Conservation (phyloP, 371 early-diverging fungal species). For the Mortierella sp. region DNA sequence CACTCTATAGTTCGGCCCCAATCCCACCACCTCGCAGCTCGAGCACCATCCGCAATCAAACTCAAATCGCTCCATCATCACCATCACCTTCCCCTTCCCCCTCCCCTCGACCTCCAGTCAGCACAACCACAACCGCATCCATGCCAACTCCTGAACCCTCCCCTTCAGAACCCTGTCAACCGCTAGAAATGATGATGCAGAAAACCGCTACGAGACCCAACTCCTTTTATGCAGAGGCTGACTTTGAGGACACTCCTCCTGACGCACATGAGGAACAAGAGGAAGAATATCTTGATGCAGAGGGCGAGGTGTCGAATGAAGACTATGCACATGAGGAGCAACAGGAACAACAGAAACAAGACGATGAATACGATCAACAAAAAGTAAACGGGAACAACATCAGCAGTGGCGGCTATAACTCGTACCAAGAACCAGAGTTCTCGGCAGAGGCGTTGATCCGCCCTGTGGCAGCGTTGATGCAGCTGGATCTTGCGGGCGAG, state of each 20-base stretch:
- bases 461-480: constrained; percentile 5
- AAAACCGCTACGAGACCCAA: neutral
- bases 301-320: neutral
- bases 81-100: neutral
- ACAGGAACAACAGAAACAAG: neutral
- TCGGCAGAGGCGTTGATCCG: neutral
- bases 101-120: no score
- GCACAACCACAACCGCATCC: no score
- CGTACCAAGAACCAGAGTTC: neutral
- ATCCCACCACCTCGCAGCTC: constrained; percentile 7
- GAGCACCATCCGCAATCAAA: neutral
- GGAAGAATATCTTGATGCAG: neutral
- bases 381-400: neutral
- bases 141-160: no score
- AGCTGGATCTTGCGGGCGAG: neutral
- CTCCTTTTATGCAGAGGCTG: neutral
- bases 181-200: neutral
- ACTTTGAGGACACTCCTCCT: neutral
- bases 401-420: neutral
- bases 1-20: neutral
- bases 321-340: neutral
- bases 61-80: neutral
- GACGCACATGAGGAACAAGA: neutral
- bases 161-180: neutral
- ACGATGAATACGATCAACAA: neutral